phyloP scores from a whole-genome alignment of 495 filamentous ascomycete species.

The Penicillium samsonianum region DNA sequence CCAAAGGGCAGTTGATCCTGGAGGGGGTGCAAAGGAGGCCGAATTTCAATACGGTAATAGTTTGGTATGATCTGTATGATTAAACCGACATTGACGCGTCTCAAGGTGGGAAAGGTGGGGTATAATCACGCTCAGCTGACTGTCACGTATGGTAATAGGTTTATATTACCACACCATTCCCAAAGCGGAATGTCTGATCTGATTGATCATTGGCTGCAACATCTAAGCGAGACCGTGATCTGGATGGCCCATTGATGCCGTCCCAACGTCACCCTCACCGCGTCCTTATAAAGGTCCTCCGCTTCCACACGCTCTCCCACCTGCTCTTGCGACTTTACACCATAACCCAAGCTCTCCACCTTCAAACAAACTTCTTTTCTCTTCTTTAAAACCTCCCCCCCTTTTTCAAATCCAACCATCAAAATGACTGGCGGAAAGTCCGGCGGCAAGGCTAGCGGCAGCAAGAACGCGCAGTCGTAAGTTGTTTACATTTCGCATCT shows the following conservation, averaged over 20 bases:
- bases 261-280: conserved; percentile 46
- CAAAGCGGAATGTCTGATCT: conserved; percentile 31
- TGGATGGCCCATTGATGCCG: conserved; percentile 38
- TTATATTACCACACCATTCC: conserved; percentile 35
- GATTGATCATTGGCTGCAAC: conserved; percentile 36
- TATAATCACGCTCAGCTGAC: conserved; percentile 22
- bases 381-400: conserved; percentile 20
- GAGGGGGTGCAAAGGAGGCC: conserved; percentile 40
- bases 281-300: conserved; percentile 50
- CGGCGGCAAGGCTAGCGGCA: conserved; percentile 95
- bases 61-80: conserved; percentile 55
- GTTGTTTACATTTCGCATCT: conserved; percentile 28
- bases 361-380: neutral
- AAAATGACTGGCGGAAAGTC: conserved; percentile 99
- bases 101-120: conserved; percentile 16
- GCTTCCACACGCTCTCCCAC: conserved; percentile 36
- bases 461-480: conserved; percentile 97
- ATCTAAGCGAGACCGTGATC: conserved; percentile 55
- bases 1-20: conserved; percentile 49
- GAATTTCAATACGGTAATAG: conserved; percentile 54
- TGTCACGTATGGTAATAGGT: conserved; percentile 12
- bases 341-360: conserved; percentile 25
- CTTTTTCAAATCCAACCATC: conserved; percentile 47
- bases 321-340: conserved; percentile 28
- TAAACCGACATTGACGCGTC: conserved; percentile 35